Conservation (phyloP, 768 basidiomycete species). For the Calocybe gangraenosa region DNA sequence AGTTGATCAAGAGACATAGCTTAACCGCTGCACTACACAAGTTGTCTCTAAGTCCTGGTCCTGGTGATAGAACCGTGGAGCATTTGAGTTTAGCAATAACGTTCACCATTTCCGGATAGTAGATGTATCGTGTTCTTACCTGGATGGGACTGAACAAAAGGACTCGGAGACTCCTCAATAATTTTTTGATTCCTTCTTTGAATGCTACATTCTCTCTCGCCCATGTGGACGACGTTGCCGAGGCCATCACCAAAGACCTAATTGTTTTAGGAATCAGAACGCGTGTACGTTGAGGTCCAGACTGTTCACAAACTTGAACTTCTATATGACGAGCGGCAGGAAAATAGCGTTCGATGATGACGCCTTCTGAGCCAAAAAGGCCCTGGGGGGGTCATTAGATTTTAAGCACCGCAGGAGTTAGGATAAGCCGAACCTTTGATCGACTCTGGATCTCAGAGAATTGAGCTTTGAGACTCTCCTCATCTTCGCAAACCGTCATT, state of each 20-base stretch:
- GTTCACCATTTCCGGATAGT: no score
- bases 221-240: conserved; percentile 57
- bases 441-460: conserved; percentile 35
- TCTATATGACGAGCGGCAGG: conserved; percentile 58
- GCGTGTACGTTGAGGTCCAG: no score
- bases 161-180: conserved; percentile 65
- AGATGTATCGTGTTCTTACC: no score
- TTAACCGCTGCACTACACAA: conserved; percentile 53
- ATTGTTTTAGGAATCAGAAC: no score
- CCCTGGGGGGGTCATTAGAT: conserved; percentile 22
- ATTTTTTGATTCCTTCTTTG: conserved; percentile 73
- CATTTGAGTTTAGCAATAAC: no score
- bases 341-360: conserved; percentile 62
- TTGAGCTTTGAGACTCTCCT: conserved; percentile 29
- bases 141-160: conserved; percentile 43
- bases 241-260: conserved; percentile 66
- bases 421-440: conserved; percentile 34
- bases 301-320: conserved; percentile 40
- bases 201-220: conserved; percentile 67
- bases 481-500: conserved; percentile 46
- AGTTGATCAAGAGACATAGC: conserved; percentile 45
- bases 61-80: no score
- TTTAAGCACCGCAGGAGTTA: not conserved
- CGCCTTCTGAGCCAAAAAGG: conserved; percentile 44
- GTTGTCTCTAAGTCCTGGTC: conserved; percentile 36